Evolutionary conservation across 2,329 filamentous ascomycete species (phyloP), one percentile per base, ranked within the genome.

Genomic region (Fusarium graminum): DNA sequence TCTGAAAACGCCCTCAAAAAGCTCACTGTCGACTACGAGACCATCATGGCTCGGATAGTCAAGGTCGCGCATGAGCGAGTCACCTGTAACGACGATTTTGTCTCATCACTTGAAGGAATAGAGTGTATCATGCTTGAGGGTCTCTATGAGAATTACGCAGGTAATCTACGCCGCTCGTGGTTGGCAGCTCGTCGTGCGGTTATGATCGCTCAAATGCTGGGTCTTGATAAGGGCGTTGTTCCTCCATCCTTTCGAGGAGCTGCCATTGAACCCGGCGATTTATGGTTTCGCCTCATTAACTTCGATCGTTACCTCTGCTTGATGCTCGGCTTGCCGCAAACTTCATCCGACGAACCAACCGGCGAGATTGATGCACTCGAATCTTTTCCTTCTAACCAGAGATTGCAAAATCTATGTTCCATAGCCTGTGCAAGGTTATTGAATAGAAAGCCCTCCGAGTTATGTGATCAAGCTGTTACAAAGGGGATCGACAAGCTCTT

Each of bases 51-150:
- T 6, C 69, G 69, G 0, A 41, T 74, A 0, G 70, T 78, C 4
- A 72, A 76, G 14, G 70, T 71, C 0, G 75, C 74, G 2, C 74
- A 69, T 13, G 72, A 68, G 7, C 63, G 77, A 9, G 79, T 87
- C 2, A 82, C 81, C 0, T 76, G 75, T 14, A 80, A 85, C 26
- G 81, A 85, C 49, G 79, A 81, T 4, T 69, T 87, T 1, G 67
- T 82, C 0, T 74, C 72, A 25, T 81, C 79, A 0, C 38, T 84
- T 2, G 82, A 85, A 51, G 82, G 82, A 0, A 69, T 86, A 7
- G 81, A 85, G 58, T 84, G 81, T 50, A 64, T 86, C n/a, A 76
- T 85, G 64, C 74, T 86, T 0, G 80, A 85, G 61, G 77, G 76
- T 13, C 74, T 83, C 22, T 83, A 80, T 63, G 74, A 81, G 8